phyloP scores from a whole-genome alignment of 768 basidiomycete genomes.

The Mycena vitilis region DNA sequence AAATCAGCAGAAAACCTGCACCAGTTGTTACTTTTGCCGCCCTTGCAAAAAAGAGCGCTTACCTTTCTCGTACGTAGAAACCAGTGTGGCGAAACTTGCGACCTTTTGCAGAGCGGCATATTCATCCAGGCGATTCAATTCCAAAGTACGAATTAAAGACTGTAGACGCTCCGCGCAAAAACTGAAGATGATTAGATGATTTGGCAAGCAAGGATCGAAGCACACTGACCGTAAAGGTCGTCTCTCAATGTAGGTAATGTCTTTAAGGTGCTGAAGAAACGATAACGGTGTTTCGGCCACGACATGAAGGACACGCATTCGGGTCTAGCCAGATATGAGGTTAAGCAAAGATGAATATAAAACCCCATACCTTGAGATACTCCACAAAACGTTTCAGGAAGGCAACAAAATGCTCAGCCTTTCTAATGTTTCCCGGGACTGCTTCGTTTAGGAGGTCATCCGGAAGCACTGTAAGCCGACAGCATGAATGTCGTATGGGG shows the following conservation, averaged over 20 bases:
- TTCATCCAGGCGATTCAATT: slow-evolving; percentile 91
- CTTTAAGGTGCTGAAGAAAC: slow-evolving; percentile 97
- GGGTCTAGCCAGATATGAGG: slow-evolving; percentile 66
- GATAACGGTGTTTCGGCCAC: slow-evolving; percentile 98
- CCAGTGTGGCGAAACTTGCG: slow-evolving; percentile 94
- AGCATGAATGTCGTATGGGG: slow-evolving; percentile 12
- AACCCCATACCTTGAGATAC: slow-evolving; percentile 86
- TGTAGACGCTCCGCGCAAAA: slow-evolving; percentile 98
- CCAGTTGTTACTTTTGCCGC: slow-evolving; percentile 11
- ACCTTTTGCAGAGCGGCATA: slow-evolving; percentile 94
- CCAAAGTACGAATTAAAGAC: slow-evolving; percentile 92
- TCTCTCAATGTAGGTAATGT: slow-evolving; percentile 98
- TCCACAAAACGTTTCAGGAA: slow-evolving; percentile 98
- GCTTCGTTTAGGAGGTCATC: slow-evolving; percentile 96
- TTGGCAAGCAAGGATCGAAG: slow-evolving; percentile 7
- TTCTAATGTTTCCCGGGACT: slow-evolving; percentile 96
- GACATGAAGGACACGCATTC: slow-evolving; percentile 99
- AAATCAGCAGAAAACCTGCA: slow-evolving; percentile 92
- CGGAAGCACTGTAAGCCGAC: slow-evolving; percentile 76
- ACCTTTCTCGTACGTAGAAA: slow-evolving; percentile 99
- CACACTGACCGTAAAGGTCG: slow-evolving; percentile 84
- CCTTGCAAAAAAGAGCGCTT: slow-evolving; percentile 19
- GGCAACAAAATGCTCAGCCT: slow-evolving; percentile 98
- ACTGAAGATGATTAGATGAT: slow-evolving; percentile 52
- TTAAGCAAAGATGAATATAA: slow-evolving; percentile 16